Percentiles rank a stretch among this genome's conserved stretches.
These are phyloP conservation scores for Metschnikowia noctiluminum DNA, from an alignment of 805 yeast genomes.

Conservation along the genomic window DNA sequence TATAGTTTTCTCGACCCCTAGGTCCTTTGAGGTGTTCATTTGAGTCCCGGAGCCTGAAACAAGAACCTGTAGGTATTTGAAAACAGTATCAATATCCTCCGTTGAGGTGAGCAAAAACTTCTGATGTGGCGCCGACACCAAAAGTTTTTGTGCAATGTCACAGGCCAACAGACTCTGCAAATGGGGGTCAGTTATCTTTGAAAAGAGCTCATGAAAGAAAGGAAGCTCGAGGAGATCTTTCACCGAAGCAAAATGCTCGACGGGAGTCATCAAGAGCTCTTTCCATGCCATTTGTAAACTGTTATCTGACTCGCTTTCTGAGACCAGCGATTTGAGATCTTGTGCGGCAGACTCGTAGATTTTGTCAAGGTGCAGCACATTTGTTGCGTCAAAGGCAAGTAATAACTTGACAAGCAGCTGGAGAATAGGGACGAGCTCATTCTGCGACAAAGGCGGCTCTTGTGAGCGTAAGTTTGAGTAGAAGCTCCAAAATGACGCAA, in stretches of 20 bases:
- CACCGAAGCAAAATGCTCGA: constrained; percentile 40
- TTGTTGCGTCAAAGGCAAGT: constrained; percentile 62
- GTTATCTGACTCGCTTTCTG: constrained; percentile 5
- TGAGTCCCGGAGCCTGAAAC: constrained; percentile 37
- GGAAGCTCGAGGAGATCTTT: constrained; percentile 43
- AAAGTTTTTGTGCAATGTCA: constrained; percentile 57
- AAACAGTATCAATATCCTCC: constrained; percentile 57
- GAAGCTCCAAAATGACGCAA: constrained; percentile 65
- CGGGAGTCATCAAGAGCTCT: constrained; percentile 47
- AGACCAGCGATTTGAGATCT: constrained; percentile 22
- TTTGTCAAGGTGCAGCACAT: constrained; percentile 55
- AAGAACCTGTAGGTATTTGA: constrained; percentile 55
- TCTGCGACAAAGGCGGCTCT: constrained; percentile 64
- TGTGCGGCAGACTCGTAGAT: constrained; percentile 56
- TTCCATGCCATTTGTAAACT: constrained; percentile 37
- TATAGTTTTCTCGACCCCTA: constrained; percentile 38
- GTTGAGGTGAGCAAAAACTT: constrained; percentile 24
- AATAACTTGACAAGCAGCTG: constrained; percentile 65
- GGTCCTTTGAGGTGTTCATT: constrained; percentile 33
- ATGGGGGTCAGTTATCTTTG: constrained; percentile 46
- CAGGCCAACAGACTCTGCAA: constrained; percentile 58
- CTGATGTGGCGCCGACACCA: constrained; percentile 31
- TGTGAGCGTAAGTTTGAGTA: constrained; percentile 51
- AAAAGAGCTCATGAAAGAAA: constrained; percentile 49
- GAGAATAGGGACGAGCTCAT: constrained; percentile 60